These are phyloP conservation scores for Pseudocercospora fijiensis DNA, from an alignment of 2,329 filamentous ascomycete species.

Conservation along the genomic window DNA sequence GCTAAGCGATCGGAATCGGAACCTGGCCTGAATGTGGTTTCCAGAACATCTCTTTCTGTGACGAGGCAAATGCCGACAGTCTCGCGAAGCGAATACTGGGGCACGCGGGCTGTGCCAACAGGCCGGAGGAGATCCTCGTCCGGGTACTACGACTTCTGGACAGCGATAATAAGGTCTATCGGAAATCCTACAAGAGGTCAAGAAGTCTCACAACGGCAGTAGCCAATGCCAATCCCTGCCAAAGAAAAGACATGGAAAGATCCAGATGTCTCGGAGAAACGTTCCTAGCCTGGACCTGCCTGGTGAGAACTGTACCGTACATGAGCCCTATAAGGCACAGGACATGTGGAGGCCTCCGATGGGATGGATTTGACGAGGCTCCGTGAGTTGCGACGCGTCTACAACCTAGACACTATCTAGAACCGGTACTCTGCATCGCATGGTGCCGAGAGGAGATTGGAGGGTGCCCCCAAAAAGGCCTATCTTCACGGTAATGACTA, in stretches of 20 bases:
- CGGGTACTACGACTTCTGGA: not conserved
- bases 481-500: not conserved
- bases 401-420: not conserved
- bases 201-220: not conserved
- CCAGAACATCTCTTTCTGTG: not conserved
- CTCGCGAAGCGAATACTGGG: not conserved
- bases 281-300: not conserved
- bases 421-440: not conserved
- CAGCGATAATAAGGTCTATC: not conserved
- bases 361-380: not conserved
- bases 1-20: not conserved
- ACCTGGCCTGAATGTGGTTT: not conserved
- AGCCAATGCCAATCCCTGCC: constrained; percentile 1
- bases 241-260: constrained; percentile 1
- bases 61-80: not conserved
- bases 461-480: not conserved
- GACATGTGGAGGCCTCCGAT: not conserved
- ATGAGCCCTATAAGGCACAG: not conserved
- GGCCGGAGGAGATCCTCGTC: not conserved
- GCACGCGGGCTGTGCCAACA: not conserved
- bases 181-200: not conserved
- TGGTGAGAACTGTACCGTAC: not conserved
- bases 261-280: constrained; percentile 4
- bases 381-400: not conserved
- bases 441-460: not conserved